Evolutionary conservation across 306 rosid genomes (phyloP), one percentile per base, ranked within the genome.

Genomic region (Hylodesmum podocarpum): DNA sequence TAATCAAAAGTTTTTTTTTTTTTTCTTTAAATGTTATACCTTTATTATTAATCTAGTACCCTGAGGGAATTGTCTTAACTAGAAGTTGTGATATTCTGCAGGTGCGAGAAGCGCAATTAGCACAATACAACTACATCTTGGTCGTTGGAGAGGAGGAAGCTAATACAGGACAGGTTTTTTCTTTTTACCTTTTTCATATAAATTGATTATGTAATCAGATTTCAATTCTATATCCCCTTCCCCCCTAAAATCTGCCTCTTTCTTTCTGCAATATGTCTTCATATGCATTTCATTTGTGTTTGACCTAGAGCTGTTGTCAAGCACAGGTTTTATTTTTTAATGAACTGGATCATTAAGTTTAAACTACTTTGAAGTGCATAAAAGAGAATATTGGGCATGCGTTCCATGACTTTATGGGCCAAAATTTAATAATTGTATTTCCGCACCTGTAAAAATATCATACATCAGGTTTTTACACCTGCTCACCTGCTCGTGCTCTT

Each of bases 121-220:
- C 97, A 12, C 96, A 90, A 55, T 91, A 87, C 84, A 94, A 94
- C 86, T 94, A 76, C 72, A 90, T 91, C 80, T 81, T 91, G 88
- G 97, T 94, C 66, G 98, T 94, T 44, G 98, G 98, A 18, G 98
- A 94, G 84, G 87, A 94, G 74, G 98, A 94, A 76, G 95, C 92
- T 37, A 85, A 89, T 58, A 81, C 91, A 2, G 97, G 96, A 86
- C 95, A 94, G 98, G 98, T 91, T 80, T 76, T 66, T 24, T 73
- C 57, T 21, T 43, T 73, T 53, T 27, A 54, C 7, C 29, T 39
- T 53, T 64, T 47, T 55, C 33, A 0, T 22, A 53, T 81, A 61
- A n/a, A 39, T 54, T 78, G 70, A 16, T 46, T 19, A 14, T 27
- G 24, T 59, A 28, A 58, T 72, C 57, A 50, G 14, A 25, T 46